Conservation (phyloP, 495 filamentous ascomycete species). For the Podospora appendiculata region DNA sequence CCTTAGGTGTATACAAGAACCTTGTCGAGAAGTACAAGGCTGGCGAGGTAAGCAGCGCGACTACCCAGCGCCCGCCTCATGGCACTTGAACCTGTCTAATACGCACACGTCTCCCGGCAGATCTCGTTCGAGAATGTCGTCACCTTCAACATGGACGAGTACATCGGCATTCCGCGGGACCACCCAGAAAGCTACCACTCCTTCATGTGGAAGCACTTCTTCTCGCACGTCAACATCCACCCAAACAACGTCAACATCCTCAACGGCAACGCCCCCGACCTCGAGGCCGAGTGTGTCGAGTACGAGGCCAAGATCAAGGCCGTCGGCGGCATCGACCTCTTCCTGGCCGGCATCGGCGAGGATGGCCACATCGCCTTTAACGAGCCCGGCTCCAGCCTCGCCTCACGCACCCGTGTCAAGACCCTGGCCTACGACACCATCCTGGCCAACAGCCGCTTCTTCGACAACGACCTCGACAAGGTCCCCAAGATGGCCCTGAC, state of each 20-base stretch:
- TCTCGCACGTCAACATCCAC: conserved; percentile 76
- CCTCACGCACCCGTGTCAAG: conserved; percentile 75
- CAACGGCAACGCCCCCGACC: conserved; percentile 71
- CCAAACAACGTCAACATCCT: conserved; percentile 78
- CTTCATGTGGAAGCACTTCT: conserved; percentile 90
- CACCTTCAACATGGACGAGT: conserved; percentile 94
- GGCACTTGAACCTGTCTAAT: background rate
- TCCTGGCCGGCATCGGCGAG: conserved; percentile 76
- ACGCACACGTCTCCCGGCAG: conserved; percentile 5
- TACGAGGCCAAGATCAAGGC: conserved; percentile 75
- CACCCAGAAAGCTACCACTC: conserved; percentile 81
- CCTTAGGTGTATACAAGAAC: conserved; percentile 68
- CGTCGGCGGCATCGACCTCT: conserved; percentile 74
- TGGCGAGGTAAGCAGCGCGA: conserved; percentile 39
- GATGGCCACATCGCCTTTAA: conserved; percentile 90
- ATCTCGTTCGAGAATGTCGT: conserved; percentile 83
- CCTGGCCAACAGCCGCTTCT: conserved; percentile 77
- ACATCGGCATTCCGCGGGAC: conserved; percentile 72
- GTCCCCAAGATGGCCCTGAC: conserved; percentile 81
- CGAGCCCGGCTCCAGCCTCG: conserved; percentile 75
- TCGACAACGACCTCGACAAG: conserved; percentile 59
- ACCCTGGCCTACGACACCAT: conserved; percentile 84
- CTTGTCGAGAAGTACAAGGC: conserved; percentile 69
- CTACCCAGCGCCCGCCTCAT: background rate
- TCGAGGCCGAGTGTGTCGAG: conserved; percentile 65